These are phyloP conservation scores for Saturnispora serradocipensis DNA, from an alignment of 805 yeast genomes.

Conservation along the genomic window DNA sequence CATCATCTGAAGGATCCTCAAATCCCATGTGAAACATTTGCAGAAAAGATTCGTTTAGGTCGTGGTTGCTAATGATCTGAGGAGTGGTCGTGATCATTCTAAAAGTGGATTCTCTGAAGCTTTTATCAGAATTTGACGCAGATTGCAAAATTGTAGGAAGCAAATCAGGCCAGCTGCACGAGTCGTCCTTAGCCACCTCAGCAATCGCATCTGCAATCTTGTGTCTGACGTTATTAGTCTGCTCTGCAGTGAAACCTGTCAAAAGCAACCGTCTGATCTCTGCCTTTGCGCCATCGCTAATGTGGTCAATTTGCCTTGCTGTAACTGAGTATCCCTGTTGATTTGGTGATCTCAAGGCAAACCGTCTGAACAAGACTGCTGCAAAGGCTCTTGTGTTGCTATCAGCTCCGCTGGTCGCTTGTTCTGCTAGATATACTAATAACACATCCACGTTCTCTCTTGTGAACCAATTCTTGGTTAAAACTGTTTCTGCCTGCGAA, in stretches of 20 bases:
- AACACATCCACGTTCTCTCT: slow-evolving; percentile 59
- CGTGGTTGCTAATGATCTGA: slow-evolving; percentile 48
- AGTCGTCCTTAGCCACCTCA: slow-evolving; percentile 71
- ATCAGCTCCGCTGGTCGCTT: slow-evolving; percentile 54
- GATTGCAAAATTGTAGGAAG: slow-evolving; percentile 69
- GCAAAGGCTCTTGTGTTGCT: slow-evolving; percentile 59
- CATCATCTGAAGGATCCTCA: slow-evolving; percentile 69
- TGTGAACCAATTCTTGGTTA: slow-evolving; percentile 71
- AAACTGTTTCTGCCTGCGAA: slow-evolving; percentile 60
- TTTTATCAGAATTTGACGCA: slow-evolving; percentile 36
- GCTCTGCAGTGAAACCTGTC: slow-evolving; percentile 62
- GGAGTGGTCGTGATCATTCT: slow-evolving; percentile 85
- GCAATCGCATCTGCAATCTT: slow-evolving; percentile 91
- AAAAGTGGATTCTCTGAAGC: slow-evolving; percentile 82
- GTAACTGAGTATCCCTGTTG: slow-evolving; percentile 50
- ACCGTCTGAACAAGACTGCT: slow-evolving; percentile 83
- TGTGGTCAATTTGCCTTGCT: slow-evolving; percentile 68
- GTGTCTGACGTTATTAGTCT: slow-evolving; percentile 74
- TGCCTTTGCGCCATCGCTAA: slow-evolving; percentile 46
- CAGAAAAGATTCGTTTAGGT: slow-evolving; percentile 35
- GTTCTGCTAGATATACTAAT: slow-evolving; percentile 72
- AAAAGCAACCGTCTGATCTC: slow-evolving; percentile 61
- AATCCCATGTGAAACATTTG: slow-evolving; percentile 77
- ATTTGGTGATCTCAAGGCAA: slow-evolving; percentile 73
- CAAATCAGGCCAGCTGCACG: slow-evolving; percentile 66